Conservation (phyloP, 306 rosid species). For the Begonia masoniana region DNA sequence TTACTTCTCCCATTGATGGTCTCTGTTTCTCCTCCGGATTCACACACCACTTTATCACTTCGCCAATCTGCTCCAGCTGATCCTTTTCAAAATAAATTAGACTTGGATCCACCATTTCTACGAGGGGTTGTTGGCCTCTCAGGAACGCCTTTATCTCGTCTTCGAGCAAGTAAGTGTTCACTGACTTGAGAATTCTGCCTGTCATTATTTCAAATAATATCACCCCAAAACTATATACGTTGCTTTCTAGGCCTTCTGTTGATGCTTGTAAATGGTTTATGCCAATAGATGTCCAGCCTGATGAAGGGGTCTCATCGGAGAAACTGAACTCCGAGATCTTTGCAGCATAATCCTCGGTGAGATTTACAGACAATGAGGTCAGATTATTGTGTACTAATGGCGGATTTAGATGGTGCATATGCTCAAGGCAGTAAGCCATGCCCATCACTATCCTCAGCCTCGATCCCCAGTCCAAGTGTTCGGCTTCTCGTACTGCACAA, state of each 20-base stretch:
- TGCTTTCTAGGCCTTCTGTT: conserved; percentile 32
- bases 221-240: conserved; percentile 70
- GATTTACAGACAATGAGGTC: conserved; percentile 43
- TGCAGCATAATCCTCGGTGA: conserved; percentile 77
- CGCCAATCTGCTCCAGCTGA: conserved; percentile 44
- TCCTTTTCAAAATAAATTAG: conserved; percentile 45
- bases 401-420: conserved; percentile 61
- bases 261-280: conserved; percentile 8
- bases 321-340: conserved; percentile 56
- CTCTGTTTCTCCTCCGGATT: conserved; percentile 33
- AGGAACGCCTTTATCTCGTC: conserved; percentile 61
- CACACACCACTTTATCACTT: conserved; percentile 41
- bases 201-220: conserved; percentile 70
- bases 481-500: conserved; percentile 74
- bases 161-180: conserved; percentile 29
- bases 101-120: conserved; percentile 60
- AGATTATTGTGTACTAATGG: conserved; percentile 50
- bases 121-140: conserved; percentile 30
- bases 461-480: conserved; percentile 88
- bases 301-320: conserved; percentile 25
- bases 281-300: conserved; percentile 11
- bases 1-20: conserved; percentile 50
- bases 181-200: conserved; percentile 56
- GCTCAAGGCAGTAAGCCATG: conserved; percentile 69
- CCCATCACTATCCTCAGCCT: conserved; percentile 77